phyloP scores from a whole-genome alignment of 352 stramenopile genomes.

The Globisporangium spiculum region DNA sequence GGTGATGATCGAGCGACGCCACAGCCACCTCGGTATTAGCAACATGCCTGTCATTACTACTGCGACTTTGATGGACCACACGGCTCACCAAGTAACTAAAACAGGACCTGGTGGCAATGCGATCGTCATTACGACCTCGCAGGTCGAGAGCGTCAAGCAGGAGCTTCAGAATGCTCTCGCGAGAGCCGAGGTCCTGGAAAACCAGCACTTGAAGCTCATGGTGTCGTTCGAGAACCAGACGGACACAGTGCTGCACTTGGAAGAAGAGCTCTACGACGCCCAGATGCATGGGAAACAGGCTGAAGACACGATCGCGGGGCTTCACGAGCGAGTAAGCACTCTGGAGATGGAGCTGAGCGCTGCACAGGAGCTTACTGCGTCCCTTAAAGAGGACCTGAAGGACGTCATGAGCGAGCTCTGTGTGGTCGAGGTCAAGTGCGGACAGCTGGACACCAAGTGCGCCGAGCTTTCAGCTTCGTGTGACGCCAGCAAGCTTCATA shows the following conservation, averaged over 20 bases:
- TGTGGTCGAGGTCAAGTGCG: conserved; percentile 13
- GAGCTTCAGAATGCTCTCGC: conserved; percentile 14
- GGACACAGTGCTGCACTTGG: conserved; percentile 9
- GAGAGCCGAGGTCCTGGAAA: conserved; percentile 14
- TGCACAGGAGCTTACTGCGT: neutral
- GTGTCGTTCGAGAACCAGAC: conserved; percentile 15
- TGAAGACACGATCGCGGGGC: conserved; percentile 3
- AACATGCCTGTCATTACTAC: neutral
- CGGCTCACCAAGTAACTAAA: neutral
- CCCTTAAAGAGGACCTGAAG: conserved; percentile 12
- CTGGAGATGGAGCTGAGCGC: neutral
- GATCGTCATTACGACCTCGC: neutral
- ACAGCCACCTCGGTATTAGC: neutral
- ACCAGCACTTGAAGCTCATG: conserved; percentile 22
- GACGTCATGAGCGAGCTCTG: conserved; percentile 19
- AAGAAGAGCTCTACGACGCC: conserved; percentile 11
- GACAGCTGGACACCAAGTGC: conserved; percentile 5
- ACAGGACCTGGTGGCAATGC: neutral
- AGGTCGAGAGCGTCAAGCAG: conserved; percentile 1
- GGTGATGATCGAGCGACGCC: conserved; percentile 7
- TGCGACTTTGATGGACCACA: neutral
- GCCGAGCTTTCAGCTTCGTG: neutral
- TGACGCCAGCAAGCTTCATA: neutral
- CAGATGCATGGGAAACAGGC: conserved; percentile 1
- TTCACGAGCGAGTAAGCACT: conserved; percentile 7